Evolutionary conservation across 2,329 filamentous ascomycete species (phyloP).

Genomic region (Lachnellula subtilissima): DNA sequence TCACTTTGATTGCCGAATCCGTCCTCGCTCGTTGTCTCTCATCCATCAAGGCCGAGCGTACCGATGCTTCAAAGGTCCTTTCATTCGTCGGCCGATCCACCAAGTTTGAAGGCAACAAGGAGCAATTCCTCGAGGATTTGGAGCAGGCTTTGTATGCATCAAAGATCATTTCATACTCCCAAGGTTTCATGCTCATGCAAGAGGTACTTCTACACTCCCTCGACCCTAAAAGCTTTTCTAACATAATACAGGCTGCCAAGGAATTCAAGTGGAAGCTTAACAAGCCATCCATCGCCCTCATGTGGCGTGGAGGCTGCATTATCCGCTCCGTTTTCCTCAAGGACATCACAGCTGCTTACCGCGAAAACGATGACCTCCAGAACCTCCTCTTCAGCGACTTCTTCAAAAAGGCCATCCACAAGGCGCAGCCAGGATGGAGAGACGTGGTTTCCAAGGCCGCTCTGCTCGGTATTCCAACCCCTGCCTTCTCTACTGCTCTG

Average conservation of each 20-base stretch:
- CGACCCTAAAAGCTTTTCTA: conserved; percentile 16
- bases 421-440: conserved; percentile 88
- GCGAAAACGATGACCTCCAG: conserved; percentile 87
- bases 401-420: conserved; percentile 99
- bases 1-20: conserved; percentile 95
- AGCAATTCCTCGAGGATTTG: conserved; percentile 91
- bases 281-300: conserved; percentile 99
- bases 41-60: conserved; percentile 89
- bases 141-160: conserved; percentile 99
- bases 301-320: conserved; percentile 99
- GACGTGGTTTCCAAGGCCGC: conserved; percentile 88
- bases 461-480: conserved; percentile 90
- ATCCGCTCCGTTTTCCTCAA: conserved; percentile 99
- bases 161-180: conserved; percentile 99
- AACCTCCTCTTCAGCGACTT: conserved; percentile 98
- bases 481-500: conserved; percentile 93
- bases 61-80: conserved; percentile 73
- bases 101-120: conserved; percentile 84
- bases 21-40: conserved; percentile 94
- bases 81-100: conserved; percentile 66
- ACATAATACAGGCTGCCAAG: conserved; percentile 67
- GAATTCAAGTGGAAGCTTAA: conserved; percentile 98
- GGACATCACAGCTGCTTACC: conserved; percentile 98
- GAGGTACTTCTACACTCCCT: conserved; percentile 55
- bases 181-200: conserved; percentile 99